These are phyloP conservation scores for Phytopythium litorale DNA, from an alignment of 352 stramenopile species.

Conservation along the genomic window DNA sequence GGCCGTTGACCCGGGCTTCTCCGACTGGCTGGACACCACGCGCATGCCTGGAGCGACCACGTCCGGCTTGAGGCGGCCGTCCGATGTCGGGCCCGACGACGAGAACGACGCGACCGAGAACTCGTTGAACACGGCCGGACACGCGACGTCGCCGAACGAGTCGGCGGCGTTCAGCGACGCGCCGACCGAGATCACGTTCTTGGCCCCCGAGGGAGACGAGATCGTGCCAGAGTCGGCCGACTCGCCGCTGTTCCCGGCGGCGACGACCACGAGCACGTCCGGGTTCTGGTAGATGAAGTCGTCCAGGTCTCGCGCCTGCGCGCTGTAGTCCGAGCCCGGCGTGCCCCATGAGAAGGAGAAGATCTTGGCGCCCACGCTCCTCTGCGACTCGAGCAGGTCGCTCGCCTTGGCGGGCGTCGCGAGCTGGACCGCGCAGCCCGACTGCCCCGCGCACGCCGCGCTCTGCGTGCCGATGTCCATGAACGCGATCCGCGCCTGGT, in stretches of 20 bases:
- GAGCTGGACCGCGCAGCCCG: constrained; percentile 50
- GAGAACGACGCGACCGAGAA: constrained; percentile 81
- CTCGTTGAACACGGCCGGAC: constrained; percentile 65
- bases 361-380: constrained; percentile 63
- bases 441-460: constrained; percentile 35
- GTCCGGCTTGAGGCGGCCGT: constrained; percentile 86
- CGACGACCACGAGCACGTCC: constrained; percentile 82
- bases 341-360: constrained; percentile 87
- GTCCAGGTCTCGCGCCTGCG: constrained; percentile 72
- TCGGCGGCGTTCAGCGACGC: constrained; percentile 63
- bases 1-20: constrained; percentile 41
- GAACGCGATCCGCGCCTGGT: constrained; percentile 83
- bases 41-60: constrained; percentile 83
- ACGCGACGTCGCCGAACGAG: constrained; percentile 44
- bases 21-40: constrained; percentile 69
- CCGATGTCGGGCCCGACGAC: constrained; percentile 70
- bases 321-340: constrained; percentile 69
- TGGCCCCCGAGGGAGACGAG: constrained; percentile 75
- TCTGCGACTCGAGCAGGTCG: constrained; percentile 65
- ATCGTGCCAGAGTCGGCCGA: constrained; percentile 58
- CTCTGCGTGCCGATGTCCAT: constrained; percentile 85
- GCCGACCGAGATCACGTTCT: constrained; percentile 83
- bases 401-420: constrained; percentile 56
- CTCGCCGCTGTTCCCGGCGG: constrained; percentile 88
- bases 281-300: constrained; percentile 84